Evolutionary conservation across 495 filamentous ascomycete genomes (phyloP).

Genomic region (Aspergillus incahuasiensis): DNA sequence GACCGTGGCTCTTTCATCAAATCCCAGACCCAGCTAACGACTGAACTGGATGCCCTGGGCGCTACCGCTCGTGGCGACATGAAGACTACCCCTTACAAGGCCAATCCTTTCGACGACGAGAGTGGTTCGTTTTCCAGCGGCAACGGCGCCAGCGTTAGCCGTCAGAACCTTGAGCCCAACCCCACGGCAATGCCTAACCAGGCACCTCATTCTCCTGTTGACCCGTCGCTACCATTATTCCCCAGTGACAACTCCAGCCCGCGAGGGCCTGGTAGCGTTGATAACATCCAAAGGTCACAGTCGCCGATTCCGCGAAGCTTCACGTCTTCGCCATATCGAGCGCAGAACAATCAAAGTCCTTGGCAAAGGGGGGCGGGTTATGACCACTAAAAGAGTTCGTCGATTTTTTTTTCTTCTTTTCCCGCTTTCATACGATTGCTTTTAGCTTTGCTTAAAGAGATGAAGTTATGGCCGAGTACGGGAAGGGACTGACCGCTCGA

Average conservation of each 20-base stretch:
- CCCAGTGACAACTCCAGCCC: constrained; percentile 38
- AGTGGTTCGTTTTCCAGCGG: constrained; percentile 60
- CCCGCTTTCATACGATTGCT: constrained; percentile 18
- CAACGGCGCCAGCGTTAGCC: constrained; percentile 31
- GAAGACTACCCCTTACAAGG: constrained; percentile 64
- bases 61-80: constrained; percentile 84
- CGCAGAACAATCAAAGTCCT: constrained; percentile 56
- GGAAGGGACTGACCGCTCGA: constrained; percentile 27
- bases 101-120: constrained; percentile 73
- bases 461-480: constrained; percentile 45
- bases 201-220: constrained; percentile 51
- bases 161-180: constrained; percentile 26
- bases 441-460: constrained; percentile 27
- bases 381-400: constrained; percentile 44
- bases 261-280: constrained; percentile 35
- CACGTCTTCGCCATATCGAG: constrained; percentile 37
- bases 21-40: constrained; percentile 83
- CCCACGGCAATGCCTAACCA: constrained; percentile 15
- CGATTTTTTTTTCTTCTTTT: not conserved
- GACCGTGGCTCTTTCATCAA: constrained; percentile 98
- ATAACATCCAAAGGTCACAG: constrained; percentile 26
- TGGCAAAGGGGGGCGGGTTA: constrained; percentile 67
- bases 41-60: constrained; percentile 88
- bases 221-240: constrained; percentile 60
- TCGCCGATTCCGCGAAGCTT: constrained; percentile 35